Percentiles rank a stretch among this genome's conserved stretches.
Evolutionary conservation across 1,139 yeast species (phyloP).

Genomic region (Hyphopichia khmerensis): DNA sequence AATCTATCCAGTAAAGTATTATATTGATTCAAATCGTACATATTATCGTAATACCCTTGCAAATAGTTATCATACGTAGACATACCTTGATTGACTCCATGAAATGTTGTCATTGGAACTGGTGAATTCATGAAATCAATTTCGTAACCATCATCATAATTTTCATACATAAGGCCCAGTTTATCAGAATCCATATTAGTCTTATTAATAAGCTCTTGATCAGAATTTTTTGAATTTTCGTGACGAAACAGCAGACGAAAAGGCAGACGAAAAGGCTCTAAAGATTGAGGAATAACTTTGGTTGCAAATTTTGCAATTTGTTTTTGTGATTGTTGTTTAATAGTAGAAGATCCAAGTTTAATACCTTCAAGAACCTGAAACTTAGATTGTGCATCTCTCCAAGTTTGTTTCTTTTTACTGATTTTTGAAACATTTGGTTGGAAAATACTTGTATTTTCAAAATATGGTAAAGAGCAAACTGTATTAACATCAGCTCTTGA

Average conservation of each 20-base stretch:
- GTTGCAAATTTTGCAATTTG: background rate
- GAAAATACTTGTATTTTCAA: slow-evolving; percentile 35
- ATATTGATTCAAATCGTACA: no score
- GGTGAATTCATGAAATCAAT: slow-evolving; percentile 17
- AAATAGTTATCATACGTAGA: background rate
- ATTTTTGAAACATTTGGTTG: slow-evolving; percentile 3
- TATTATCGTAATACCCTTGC: background rate
- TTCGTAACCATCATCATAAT: slow-evolving; percentile 28
- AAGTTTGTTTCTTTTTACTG: background rate
- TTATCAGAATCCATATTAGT: no score
- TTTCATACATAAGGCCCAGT: slow-evolving; percentile 8
- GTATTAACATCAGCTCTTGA: slow-evolving; percentile 48
- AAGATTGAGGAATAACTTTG: background rate
- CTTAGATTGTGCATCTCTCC: background rate
- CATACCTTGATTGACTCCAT: background rate
- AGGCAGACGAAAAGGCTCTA: no score
- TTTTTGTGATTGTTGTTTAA: background rate
- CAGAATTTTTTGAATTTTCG: no score
- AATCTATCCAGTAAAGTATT: no score
- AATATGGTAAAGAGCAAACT: slow-evolving; percentile 52
- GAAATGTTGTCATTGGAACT: background rate
- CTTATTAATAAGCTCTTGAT: background rate
- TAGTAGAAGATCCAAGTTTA: background rate
- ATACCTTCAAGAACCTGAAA: slow-evolving; percentile 1
- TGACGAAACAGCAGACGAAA: no score